phyloP scores from a whole-genome alignment of 192 early-diverging fungal genomes.

The Anaeromyces robustus region DNA sequence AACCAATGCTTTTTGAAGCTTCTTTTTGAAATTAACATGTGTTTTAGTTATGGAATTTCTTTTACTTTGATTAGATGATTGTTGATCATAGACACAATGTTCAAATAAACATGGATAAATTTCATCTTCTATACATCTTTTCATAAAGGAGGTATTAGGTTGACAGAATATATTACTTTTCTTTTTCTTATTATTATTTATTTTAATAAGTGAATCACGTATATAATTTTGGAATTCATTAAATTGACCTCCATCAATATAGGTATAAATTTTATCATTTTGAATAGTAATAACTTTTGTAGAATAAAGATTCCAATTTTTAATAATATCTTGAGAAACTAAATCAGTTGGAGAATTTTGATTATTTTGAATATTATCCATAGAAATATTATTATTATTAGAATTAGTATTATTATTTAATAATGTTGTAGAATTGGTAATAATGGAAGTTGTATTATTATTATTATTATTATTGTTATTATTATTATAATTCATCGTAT shows the following conservation, averaged over 20 bases:
- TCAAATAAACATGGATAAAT: background rate
- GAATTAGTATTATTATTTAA: no score
- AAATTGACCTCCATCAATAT: background rate
- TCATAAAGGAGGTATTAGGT: background rate
- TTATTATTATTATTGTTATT: no score
- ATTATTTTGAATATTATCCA: background rate
- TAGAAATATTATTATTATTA: no score
- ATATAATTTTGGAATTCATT: background rate
- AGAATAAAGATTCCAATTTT: background rate
- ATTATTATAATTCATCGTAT: no score
- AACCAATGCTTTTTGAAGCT: background rate
- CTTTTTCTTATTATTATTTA: background rate
- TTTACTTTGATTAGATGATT: background rate
- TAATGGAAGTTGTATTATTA: no score
- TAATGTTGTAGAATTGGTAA: no score
- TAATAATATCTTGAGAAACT: background rate
- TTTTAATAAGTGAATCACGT: background rate
- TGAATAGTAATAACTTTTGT: background rate
- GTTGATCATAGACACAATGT: background rate
- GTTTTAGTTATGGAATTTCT: background rate
- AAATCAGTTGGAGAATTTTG: background rate
- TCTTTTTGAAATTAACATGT: background rate
- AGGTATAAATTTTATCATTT: background rate
- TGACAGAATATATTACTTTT: background rate
- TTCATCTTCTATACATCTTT: background rate